Percentiles rank a stretch among this genome's conserved stretches.
Conservation (phyloP, 2,329 filamentous ascomycete genomes). For the Claviceps humidiphila region DNA sequence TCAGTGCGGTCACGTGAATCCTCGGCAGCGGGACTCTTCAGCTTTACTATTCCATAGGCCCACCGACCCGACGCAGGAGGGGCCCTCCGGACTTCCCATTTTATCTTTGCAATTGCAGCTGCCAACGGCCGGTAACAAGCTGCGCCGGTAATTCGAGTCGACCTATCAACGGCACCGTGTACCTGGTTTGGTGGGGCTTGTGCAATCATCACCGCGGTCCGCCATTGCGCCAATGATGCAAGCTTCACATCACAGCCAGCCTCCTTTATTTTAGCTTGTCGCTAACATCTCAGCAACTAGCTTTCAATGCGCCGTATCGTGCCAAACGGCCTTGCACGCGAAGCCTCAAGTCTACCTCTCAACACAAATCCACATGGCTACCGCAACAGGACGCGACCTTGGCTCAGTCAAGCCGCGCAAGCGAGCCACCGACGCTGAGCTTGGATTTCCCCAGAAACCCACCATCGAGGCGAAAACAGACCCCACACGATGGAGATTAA, state of each 20-base stretch:
- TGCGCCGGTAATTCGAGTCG: background rate
- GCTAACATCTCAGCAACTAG: background rate
- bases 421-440: constrained; percentile 26
- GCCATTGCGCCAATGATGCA: no score
- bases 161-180: background rate
- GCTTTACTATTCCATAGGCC: no score
- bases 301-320: background rate
- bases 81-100: no score
- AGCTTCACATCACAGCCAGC: no score
- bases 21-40: no score
- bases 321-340: background rate
- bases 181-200: background rate
- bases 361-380: constrained; percentile 14
- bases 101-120: background rate
- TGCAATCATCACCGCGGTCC: background rate
- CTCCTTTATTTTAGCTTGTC: no score
- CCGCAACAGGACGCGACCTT: constrained; percentile 16
- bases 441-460: constrained; percentile 30
- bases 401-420: constrained; percentile 26
- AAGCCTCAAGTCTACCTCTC: background rate
- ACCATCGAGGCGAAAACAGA: constrained; percentile 54
- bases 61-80: no score
- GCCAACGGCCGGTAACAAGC: background rate
- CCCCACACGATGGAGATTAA: constrained; percentile 68
- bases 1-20: no score